Base-by-base conservation (phyloP, 108 stramenopile genomes). In the Nitzschia sp. region DNA sequence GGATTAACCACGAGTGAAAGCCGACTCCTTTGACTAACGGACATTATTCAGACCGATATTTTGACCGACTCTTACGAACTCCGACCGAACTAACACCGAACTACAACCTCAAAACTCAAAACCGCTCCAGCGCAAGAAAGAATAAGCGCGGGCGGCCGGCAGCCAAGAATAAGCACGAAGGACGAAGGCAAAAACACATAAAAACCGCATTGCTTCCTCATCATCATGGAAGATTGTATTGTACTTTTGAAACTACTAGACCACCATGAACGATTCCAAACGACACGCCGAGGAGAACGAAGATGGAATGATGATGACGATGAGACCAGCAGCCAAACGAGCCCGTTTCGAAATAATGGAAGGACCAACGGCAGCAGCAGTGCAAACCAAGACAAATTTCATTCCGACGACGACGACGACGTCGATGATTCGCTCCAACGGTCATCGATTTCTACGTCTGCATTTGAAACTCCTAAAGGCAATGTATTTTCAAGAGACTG, bases 381-480 rank as follows among this genome's bases (percentile, higher is more conserved):
- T 9, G 38, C 38, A 41, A 13, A 41, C 38, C 13, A 41, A 9
- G 38, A 41, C 38, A 41, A 41, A 41, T 41, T 41, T 41, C 38
- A 41, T 41, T 41, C 38, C 38, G 38, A 41, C 38, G 38, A 6
- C 13, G 9, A 13, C 38, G 9, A 41, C 6, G 13, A n/a, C n/a
- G n/a, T n/a, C n/a, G n/a, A n/a, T n/a, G n/a, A n/a, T n/a, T n/a
- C n/a, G n/a, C n/a, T 6, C 38, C 13, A 8, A n/a, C 13, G 38
- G 60, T 25, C 60, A 61, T 61, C 5, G 38, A 44, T 75, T 75
- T 53, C 29, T 68, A 3, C 66, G 23, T 16, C 52, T 75, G 3
- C 73, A 75, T 25, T 58, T 75, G 15, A 47, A 68, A 31, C 19
- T 75, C 32, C 28, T 75, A 21, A 44, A 55, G 16, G 34, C 66